phyloP scores from a whole-genome alignment of 345 rosid genomes.

The Sapria himalayana region DNA sequence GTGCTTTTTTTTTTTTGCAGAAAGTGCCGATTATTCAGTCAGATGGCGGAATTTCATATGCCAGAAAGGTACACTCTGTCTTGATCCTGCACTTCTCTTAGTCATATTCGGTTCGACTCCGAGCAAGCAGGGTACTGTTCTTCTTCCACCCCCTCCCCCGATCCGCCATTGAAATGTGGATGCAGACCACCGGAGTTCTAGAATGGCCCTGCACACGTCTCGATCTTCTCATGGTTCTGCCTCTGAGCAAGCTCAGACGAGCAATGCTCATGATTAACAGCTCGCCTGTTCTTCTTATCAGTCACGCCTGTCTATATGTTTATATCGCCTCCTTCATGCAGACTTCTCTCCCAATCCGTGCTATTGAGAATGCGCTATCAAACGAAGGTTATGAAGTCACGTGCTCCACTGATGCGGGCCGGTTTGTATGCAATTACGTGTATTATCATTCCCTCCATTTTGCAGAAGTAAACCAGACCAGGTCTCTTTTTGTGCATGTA shows the following conservation, averaged over 20 bases:
- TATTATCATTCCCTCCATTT: constrained; percentile 88
- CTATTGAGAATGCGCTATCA: constrained; percentile 33
- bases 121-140: not conserved
- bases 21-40: constrained; percentile 52
- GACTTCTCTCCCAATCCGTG: constrained; percentile 49
- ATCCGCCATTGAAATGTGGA: too few species aligned
- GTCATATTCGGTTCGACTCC: not conserved
- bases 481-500: constrained; percentile 80
- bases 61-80: constrained; percentile 36
- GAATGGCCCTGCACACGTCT: too few species aligned
- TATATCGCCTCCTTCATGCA: constrained; percentile 11
- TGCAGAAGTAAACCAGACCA: constrained; percentile 56
- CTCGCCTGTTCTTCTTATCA: too few species aligned
- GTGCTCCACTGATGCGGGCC: constrained; percentile 79
- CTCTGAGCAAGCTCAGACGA: too few species aligned
- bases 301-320: too few species aligned
- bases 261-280: too few species aligned
- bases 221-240: too few species aligned
- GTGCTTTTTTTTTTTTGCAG: constrained; percentile 24
- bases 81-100: not conserved
- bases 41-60: constrained; percentile 58
- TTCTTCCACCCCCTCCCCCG: not conserved
- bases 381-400: constrained; percentile 63
- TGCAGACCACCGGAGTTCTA: too few species aligned
- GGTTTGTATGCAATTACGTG: constrained; percentile 93